Evolutionary conservation across 345 rosid species (phyloP).

Genomic region (Eucalyptus regnans): DNA sequence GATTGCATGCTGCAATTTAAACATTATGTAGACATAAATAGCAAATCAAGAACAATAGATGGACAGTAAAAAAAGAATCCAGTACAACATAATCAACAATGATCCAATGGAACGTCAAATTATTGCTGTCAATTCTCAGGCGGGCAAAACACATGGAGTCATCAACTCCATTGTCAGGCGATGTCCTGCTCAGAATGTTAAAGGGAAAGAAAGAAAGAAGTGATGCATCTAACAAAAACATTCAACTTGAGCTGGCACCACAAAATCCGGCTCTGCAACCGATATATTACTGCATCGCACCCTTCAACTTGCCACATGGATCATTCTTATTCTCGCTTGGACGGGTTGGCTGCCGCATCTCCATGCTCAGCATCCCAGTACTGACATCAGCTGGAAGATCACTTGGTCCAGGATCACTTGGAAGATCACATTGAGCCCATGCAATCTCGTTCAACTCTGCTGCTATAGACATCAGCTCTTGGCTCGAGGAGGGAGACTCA

Average conservation of each 20-base stretch:
- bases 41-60: background rate
- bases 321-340: constrained; percentile 11
- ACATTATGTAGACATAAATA: background rate
- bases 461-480: constrained; percentile 65
- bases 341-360: background rate
- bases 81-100: background rate
- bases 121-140: background rate
- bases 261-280: background rate
- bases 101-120: background rate
- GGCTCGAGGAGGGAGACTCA: constrained; percentile 49
- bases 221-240: background rate
- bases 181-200: background rate
- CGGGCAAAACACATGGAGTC: background rate
- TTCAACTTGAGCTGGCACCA: background rate
- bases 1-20: background rate
- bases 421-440: constrained; percentile 64
- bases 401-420: background rate
- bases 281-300: background rate
- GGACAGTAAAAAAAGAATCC: background rate
- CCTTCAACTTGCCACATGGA: background rate
- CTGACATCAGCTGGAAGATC: background rate
- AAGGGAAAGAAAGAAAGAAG: background rate
- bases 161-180: background rate
- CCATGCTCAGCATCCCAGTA: background rate
- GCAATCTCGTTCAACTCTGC: constrained; percentile 82